Evolutionary conservation across 192 early-diverging fungal genomes (phyloP), one percentile per base, ranked within the genome.

Genomic region (Coemansia sp.): DNA sequence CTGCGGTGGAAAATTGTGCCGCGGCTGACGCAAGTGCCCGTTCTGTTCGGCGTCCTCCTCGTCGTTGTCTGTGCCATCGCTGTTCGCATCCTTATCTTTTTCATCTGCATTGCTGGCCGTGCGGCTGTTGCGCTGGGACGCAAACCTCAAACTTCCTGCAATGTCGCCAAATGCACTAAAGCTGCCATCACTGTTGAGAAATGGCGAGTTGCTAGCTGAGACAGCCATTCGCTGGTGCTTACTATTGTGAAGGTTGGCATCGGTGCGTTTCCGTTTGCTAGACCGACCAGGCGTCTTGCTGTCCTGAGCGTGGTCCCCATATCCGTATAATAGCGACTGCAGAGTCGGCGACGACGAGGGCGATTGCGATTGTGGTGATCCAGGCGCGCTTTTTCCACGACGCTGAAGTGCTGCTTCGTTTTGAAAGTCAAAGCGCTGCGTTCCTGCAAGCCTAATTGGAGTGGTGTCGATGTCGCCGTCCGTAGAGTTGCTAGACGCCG

Each of bases 151-250:
- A 8, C 43, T 53, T 17, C 52, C 52, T 25, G 58, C 51, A 11
- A 56, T 23, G 19, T 60, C 69, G 32, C 15, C 60, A 52, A 54
- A 45, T 41, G 29, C 19, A 14, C 43, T 60, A 53, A 72, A 68
- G 8, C 48, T 39, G 48, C 55, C 24, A 15, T 38, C 27, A 7
- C 68, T 49, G 35, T 54, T 63, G 17, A 79, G 52, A 35, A 56
- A 65, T 47, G 76, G 76, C 43, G 76, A 79, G 19, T 67, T 79
- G 48, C 67, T 62, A 1, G 71, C 71, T 10, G 76, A 79, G 1
- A 67, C 71, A 0, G 71, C 45, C 71, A 73, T 65, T 4, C 75
- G 69, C 56, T 67, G 57, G 51, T 62, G 67, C 67, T 75, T 75
- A 17, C 56, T 22, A 10, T 39, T 37, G 39, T 63, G 62, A 12